Conservation (phyloP, 1,139 yeast genomes). For the Hemisphaericaspora xylanilytica region DNA sequence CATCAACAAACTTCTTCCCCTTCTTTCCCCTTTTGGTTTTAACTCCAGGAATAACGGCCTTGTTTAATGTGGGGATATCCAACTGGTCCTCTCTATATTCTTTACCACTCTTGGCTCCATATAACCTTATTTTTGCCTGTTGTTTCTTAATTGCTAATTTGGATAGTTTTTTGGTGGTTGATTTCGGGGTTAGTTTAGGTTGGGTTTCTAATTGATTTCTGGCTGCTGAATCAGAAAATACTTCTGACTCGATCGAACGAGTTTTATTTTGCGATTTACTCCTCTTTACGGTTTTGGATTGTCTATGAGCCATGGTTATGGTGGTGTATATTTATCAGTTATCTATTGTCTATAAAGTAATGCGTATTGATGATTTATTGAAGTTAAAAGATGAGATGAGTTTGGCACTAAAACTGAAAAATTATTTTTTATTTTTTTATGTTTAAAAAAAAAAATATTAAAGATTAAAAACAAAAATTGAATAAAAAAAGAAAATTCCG, state of each 20-base stretch:
- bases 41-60: constrained; percentile 83
- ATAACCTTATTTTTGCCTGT: constrained; percentile 60
- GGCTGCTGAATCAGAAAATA: constrained; percentile 60
- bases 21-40: constrained; percentile 78
- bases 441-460: too few species aligned
- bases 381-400: constrained; percentile 2
- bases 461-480: constrained; percentile 23
- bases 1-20: constrained; percentile 85
- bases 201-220: constrained; percentile 59
- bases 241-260: constrained; percentile 64
- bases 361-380: too few species aligned
- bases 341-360: too few species aligned
- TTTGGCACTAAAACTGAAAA: neutral
- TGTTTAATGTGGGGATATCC: constrained; percentile 74
- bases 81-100: constrained; percentile 76
- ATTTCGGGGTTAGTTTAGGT: constrained; percentile 65
- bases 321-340: too few species aligned
- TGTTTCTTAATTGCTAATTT: constrained; percentile 62
- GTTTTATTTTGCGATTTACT: constrained; percentile 49
- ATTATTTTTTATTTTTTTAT: neutral
- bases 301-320: constrained; percentile 51
- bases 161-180: constrained; percentile 49
- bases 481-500: too few species aligned
- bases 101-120: constrained; percentile 66
- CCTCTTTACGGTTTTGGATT: constrained; percentile 59